Evolutionary conservation across 2,329 filamentous ascomycete species (phyloP).

Genomic region (Pseudogymnoascus sp.): DNA sequence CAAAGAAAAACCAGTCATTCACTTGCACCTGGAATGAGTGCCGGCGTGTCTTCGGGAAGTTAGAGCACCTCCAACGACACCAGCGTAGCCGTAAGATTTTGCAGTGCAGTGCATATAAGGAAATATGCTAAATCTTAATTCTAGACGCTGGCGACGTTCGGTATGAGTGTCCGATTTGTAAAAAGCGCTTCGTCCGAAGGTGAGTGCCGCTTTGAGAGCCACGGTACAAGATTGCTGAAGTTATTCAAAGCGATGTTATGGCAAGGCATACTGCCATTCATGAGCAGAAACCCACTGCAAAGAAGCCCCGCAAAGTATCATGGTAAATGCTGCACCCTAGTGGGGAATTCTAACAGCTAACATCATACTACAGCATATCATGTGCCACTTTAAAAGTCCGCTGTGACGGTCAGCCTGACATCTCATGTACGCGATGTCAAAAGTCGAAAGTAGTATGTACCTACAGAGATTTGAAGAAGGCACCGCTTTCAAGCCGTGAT

Average conservation of each 20-base stretch:
- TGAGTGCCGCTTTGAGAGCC: constrained; percentile 5
- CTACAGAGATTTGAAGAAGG: constrained; percentile 11
- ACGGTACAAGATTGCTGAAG: constrained; percentile 1
- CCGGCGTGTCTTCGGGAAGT: constrained; percentile 15
- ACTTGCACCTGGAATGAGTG: constrained; percentile 16
- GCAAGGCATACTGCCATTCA: constrained; percentile 17
- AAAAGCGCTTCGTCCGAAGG: constrained; percentile 18
- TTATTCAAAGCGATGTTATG: constrained; percentile 16
- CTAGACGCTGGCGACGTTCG: constrained; percentile 16
- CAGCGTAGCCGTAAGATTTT: constrained; percentile 16
- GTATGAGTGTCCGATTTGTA: constrained; percentile 17
- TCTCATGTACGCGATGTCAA: constrained; percentile 12
- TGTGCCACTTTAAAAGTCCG: constrained; percentile 15
- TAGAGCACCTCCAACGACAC: constrained; percentile 18
- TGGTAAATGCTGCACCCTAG: constrained; percentile 11
- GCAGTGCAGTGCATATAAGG: neutral
- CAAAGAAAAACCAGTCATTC: constrained; percentile 10
- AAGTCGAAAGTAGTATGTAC: constrained; percentile 11
- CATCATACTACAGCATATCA: constrained; percentile 11
- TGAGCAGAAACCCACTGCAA: constrained; percentile 11
- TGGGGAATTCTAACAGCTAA: constrained; percentile 4
- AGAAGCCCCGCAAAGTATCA: constrained; percentile 16
- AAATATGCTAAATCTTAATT: neutral
- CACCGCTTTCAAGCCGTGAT: neutral
- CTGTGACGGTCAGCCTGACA: constrained; percentile 14